A percentile compares a stretch with the other conserved stretches of the same genome.
Conservation (phyloP, 257 asterid genomes). For the Coffea canephora region DNA sequence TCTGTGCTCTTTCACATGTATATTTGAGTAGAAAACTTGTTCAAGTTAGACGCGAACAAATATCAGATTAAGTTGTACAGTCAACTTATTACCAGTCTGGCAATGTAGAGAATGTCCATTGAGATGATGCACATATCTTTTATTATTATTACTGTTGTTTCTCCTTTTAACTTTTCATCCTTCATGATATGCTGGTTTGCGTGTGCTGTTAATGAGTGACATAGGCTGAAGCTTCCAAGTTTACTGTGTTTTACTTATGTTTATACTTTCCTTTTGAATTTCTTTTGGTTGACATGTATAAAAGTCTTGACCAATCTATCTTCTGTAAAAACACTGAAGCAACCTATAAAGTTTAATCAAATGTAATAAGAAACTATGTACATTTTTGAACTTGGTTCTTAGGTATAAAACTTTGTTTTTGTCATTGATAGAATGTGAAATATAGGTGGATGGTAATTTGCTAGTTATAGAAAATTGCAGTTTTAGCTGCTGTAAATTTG, state of each 20-base stretch:
- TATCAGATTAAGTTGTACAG: neutral
- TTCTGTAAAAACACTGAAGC: neutral
- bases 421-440: neutral
- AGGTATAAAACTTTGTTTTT: neutral
- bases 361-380: neutral
- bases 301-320: neutral
- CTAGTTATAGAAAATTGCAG: neutral
- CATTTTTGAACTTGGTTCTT: neutral
- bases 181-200: neutral
- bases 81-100: neutral
- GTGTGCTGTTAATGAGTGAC: neutral
- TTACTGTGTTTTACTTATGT: neutral
- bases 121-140: neutral
- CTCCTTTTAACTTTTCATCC: neutral
- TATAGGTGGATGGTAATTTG: neutral
- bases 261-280: no score
- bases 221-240: neutral
- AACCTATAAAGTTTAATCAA: neutral
- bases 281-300: neutral
- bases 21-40: neutral
- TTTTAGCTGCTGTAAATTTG: neutral
- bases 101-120: neutral
- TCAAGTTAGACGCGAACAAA: neutral
- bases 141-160: neutral
- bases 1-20: neutral